Base-by-base conservation (phyloP, 768 basidiomycete species). In the Mrakia gelida region DNA sequence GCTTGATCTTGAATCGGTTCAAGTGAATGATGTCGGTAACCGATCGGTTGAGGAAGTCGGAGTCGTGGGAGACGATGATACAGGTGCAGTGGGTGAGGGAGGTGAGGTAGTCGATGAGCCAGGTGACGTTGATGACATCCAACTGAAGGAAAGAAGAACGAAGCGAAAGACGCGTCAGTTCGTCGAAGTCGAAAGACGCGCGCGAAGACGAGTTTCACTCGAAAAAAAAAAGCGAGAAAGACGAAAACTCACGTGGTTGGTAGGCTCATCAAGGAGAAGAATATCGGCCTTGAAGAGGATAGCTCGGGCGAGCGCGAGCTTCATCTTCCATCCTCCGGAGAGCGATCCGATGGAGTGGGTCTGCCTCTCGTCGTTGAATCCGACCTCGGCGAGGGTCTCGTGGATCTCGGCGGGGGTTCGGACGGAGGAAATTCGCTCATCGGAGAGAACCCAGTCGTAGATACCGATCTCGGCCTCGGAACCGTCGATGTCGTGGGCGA, bases 251-350 rank as follows among this genome's bases (percentile, higher is more conserved):
- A 73, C 72, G 81, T 86, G 86, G 81, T 86, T 86, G 87, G 95
- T 97, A 65, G 95, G 95, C 87, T 97, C 95, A 85, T 97, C 95
- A 81, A 96, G 92, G 38, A 97, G 87, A 72, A 98, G 90, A 83
- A 98, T 98, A 83, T 98, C 95, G 80, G 95, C 95, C 87, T 92
- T 93, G 92, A 98, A 98, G 65, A 98, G 88, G 90, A 98, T 96
- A 71, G 95, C 95, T 80, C 95, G 90, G 78, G 95, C 95, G 79
- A 98, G 90, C 59, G 95, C 95, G 80, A 98, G 91, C 89, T 97
- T 98, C 95, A 98, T 98, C 89, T 98, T 98, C 95, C 95, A 97
- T 88, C 95, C 95, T 89, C 95, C 95, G 63, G 95, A 98, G 59
- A 98, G 87, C 78, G 90, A 90, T 80, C 95, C 93, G 81, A 97